Conservation (phyloP, 2,329 filamentous ascomycete genomes). For the Xylariaceae sp. region DNA sequence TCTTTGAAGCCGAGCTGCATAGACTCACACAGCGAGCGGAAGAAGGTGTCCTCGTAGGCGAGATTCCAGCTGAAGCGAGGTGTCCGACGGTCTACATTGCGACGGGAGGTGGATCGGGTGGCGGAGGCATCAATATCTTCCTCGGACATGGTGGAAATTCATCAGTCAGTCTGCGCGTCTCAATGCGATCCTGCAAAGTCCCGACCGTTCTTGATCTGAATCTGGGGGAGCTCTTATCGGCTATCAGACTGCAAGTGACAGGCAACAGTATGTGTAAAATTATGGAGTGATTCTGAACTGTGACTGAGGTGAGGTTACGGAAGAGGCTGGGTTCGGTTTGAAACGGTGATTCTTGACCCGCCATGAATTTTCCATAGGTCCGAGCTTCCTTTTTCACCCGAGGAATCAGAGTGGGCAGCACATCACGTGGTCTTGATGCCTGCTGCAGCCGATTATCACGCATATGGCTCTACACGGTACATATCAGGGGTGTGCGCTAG, state of each 20-base stretch:
- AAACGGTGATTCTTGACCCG: slow-evolving; percentile 9
- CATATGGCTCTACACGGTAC: too few relatives aligned
- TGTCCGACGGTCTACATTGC: slow-evolving; percentile 27
- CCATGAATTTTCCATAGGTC: not conserved
- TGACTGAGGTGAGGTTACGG: slow-evolving; percentile 7
- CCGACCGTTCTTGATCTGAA: not conserved
- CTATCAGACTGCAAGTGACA: not conserved
- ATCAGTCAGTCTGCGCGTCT: too few relatives aligned
- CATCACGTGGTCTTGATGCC: too few relatives aligned
- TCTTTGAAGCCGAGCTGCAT: slow-evolving; percentile 52
- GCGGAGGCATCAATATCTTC: slow-evolving; percentile 19
- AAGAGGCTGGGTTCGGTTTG: slow-evolving; percentile 11
- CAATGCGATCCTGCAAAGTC: too few relatives aligned
- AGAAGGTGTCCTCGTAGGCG: slow-evolving; percentile 56
- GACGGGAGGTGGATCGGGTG: slow-evolving; percentile 19
- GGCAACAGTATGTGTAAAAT: not conserved
- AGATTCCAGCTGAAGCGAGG: slow-evolving; percentile 59
- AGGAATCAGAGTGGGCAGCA: too few relatives aligned
- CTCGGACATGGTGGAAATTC: slow-evolving; percentile 26
- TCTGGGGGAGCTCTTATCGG: not conserved
- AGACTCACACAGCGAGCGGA: slow-evolving; percentile 56
- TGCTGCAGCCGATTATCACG: too few relatives aligned
- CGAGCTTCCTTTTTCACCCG: too few relatives aligned
- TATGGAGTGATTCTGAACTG: not conserved
- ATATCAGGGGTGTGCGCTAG: too few relatives aligned